Conservation (phyloP, 1,284 basidiomycete species). For the Lignosus rhinocerotis region DNA sequence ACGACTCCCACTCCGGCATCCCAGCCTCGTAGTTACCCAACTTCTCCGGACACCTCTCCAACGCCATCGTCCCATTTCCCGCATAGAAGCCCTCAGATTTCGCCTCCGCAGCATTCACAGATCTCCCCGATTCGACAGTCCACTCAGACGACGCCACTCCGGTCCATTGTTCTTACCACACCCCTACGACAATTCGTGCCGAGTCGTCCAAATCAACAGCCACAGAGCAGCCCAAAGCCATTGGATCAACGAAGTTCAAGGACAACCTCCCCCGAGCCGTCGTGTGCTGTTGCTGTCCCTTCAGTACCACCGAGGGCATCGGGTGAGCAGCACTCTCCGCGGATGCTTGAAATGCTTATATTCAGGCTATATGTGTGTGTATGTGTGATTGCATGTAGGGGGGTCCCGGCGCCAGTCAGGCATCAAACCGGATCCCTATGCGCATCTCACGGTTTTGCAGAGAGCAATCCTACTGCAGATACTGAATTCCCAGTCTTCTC, state of each 20-base stretch:
- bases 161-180: not conserved
- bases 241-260: too few species aligned
- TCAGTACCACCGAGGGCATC: slow-evolving; percentile 4
- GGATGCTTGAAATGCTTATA: too few species aligned
- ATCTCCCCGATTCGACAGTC: not conserved
- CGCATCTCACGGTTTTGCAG: slow-evolving; percentile 62
- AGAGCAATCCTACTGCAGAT: slow-evolving; percentile 68
- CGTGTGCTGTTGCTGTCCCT: not conserved
- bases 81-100: too few species aligned
- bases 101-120: not conserved
- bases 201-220: too few species aligned
- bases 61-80: too few species aligned
- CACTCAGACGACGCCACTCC: not conserved
- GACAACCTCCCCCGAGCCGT: too few species aligned
- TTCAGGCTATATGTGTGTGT: not conserved
- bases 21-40: not conserved
- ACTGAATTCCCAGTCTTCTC: slow-evolving; percentile 29
- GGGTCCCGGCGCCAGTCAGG: slow-evolving; percentile 10
- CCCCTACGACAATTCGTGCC: not conserved
- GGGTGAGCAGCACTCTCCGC: not conserved
- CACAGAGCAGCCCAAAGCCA: too few species aligned
- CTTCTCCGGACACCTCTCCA: not conserved
- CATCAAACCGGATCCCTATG: slow-evolving; percentile 45
- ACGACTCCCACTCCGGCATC: not conserved
- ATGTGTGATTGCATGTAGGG: not conserved